Conservation (phyloP, 2,329 filamentous ascomycete genomes). For the Colletotrichum eleusines region DNA sequence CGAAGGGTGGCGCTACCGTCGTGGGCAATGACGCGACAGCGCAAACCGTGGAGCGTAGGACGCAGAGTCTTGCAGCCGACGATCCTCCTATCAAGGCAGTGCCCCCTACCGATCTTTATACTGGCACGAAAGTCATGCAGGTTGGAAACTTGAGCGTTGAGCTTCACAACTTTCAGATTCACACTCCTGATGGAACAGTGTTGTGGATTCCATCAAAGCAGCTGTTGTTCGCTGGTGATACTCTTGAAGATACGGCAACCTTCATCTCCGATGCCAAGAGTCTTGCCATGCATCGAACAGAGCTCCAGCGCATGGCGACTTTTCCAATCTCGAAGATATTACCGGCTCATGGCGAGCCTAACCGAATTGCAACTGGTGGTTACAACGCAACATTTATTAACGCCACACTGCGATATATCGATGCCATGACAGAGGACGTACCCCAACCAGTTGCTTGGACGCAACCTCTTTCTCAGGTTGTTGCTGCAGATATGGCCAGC, state of each 20-base stretch:
- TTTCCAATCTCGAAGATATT: conserved; percentile 37
- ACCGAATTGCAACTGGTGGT: conserved; percentile 26
- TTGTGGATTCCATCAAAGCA: conserved; percentile 38
- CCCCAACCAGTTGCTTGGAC: conserved; percentile 33
- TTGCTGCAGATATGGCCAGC: conserved; percentile 28
- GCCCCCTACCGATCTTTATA: conserved; percentile 30
- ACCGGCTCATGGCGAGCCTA: conserved; percentile 34
- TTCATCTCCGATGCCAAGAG: conserved; percentile 34
- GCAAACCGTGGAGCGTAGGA: conserved; percentile 13
- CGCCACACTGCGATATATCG: conserved; percentile 33
- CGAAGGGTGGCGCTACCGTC: conserved; percentile 33
- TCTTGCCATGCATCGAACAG: conserved; percentile 27
- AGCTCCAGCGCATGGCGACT: conserved; percentile 27
- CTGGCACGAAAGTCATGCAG: conserved; percentile 21
- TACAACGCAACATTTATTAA: conserved; percentile 39
- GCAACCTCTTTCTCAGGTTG: conserved; percentile 32
- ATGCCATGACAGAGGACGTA: conserved; percentile 36
- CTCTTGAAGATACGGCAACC: conserved; percentile 36
- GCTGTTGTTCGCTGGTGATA: conserved; percentile 34
- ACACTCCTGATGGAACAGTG: conserved; percentile 35
- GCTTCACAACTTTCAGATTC: conserved; percentile 36
- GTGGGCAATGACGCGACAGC: conserved; percentile 32
- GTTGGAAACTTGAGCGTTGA: conserved; percentile 32
- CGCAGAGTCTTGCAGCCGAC: conserved; percentile 28
- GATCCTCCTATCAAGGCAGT: conserved; percentile 35